phyloP scores from a whole-genome alignment of 1,284 basidiomycete genomes.

The Pascua sp. region DNA sequence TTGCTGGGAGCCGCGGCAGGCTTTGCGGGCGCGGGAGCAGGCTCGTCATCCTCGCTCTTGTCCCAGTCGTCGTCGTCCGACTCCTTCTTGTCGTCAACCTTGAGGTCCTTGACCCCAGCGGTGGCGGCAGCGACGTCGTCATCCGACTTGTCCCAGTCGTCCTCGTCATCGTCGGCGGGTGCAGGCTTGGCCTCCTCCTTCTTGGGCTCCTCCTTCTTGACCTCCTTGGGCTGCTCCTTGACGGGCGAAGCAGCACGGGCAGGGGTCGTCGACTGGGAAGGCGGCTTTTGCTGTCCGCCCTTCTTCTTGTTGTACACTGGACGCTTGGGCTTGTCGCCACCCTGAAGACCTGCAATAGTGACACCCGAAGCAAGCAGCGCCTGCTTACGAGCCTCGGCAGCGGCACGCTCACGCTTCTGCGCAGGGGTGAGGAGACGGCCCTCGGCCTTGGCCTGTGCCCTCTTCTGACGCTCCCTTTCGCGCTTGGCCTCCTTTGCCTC shows the following conservation, averaged over 20 bases:
- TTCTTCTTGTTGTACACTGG: conserved; percentile 77
- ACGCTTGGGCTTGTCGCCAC: conserved; percentile 51
- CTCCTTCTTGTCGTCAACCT: conserved; percentile 39
- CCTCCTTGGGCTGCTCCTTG: conserved; percentile 27
- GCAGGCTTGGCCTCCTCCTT: conserved; percentile 10
- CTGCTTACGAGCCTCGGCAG: conserved; percentile 85
- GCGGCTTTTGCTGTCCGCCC: conserved; percentile 22
- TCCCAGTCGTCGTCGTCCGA: conserved; percentile 73
- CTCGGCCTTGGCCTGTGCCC: conserved; percentile 77
- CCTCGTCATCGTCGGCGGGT: conserved; percentile 26
- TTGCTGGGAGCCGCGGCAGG: conserved; percentile 11
- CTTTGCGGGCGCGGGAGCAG: conserved; percentile 4
- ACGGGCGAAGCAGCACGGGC: conserved; percentile 48
- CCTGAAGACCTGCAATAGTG: conserved; percentile 77
- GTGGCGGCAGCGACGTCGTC: conserved; percentile 31
- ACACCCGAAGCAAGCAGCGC: conserved; percentile 82
- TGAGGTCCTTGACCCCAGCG: conserved; percentile 36
- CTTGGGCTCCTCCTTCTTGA: conserved; percentile 21
- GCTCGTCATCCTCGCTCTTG: conserved; percentile 53
- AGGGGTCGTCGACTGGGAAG: conserved; percentile 30
- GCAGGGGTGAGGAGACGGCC: conserved; percentile 88
- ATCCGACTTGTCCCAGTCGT: conserved; percentile 75
- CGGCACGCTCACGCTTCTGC: conserved; percentile 90
- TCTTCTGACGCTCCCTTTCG: conserved; percentile 80
- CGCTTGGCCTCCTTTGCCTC: conserved; percentile 81